These are phyloP conservation scores for Gynochthodes officinalis DNA, from an alignment of 257 asterid species.

Conservation along the genomic window DNA sequence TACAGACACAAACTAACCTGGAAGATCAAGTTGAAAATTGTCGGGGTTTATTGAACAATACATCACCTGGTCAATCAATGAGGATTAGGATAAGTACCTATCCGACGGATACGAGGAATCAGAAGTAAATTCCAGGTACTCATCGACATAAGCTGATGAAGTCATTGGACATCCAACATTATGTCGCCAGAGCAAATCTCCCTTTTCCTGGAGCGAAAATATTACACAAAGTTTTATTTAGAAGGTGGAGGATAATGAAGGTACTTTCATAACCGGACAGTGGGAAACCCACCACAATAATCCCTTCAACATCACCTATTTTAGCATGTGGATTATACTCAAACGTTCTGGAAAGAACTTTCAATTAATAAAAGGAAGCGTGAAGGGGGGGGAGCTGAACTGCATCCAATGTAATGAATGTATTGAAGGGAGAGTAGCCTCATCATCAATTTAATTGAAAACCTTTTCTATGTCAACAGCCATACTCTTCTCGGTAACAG, in stretches of 20 bases:
- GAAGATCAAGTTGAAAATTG: constrained; percentile 17
- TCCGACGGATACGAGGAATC: constrained; percentile 31
- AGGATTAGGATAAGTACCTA: constrained; percentile 35
- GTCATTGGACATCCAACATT: constrained; percentile 61
- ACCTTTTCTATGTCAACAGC: neutral
- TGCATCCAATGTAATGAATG: neutral
- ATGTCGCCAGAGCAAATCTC: constrained; percentile 68
- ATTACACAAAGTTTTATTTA: neutral
- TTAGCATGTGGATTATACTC: neutral
- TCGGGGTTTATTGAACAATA: neutral
- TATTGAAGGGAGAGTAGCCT: neutral
- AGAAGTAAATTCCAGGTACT: constrained; percentile 41
- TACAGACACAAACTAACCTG: constrained; percentile 74
- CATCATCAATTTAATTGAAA: neutral
- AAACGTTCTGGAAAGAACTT: neutral
- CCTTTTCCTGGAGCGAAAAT: constrained; percentile 48
- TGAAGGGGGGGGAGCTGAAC: too few relatives aligned
- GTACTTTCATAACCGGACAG: neutral
- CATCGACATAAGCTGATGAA: constrained; percentile 81
- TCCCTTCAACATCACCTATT: neutral
- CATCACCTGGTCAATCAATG: neutral
- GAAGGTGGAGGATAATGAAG: neutral
- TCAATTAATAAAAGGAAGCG: too few relatives aligned
- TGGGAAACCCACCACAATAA: neutral
- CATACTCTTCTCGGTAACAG: neutral